These are phyloP conservation scores for Coemansia sp. DNA, from an alignment of 192 early-diverging fungal genomes.

Conservation along the genomic window DNA sequence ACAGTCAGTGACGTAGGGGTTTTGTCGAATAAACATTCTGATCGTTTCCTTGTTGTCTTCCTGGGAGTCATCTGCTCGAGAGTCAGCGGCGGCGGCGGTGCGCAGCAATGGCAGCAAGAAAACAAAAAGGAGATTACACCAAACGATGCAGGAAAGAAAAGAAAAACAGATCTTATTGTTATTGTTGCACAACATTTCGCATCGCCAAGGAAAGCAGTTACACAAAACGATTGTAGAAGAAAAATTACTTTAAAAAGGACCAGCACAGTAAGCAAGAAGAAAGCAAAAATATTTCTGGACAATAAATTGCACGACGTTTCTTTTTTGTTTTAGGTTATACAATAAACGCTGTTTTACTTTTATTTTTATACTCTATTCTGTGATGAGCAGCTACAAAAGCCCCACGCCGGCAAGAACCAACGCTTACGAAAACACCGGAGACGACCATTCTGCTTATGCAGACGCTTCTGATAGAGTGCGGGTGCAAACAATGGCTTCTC, in stretches of 20 bases:
- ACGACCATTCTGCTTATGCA: background rate
- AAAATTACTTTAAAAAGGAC: background rate
- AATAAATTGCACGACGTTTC: too few relatives aligned
- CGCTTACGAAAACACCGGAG: background rate
- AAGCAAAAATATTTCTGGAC: too few relatives aligned
- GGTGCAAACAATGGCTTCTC: background rate
- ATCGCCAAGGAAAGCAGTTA: background rate
- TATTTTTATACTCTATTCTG: background rate
- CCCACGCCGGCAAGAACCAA: background rate
- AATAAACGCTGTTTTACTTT: background rate
- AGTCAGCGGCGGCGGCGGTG: too few relatives aligned
- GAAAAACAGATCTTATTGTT: background rate
- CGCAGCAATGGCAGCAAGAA: too few relatives aligned
- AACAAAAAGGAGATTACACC: too few relatives aligned
- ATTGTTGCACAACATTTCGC: background rate
- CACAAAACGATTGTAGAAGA: background rate
- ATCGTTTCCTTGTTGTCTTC: too few relatives aligned
- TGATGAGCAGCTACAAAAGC: conserved; percentile 1
- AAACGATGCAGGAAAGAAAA: too few relatives aligned
- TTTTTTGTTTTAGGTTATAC: background rate
- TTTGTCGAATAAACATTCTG: background rate
- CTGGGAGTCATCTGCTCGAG: too few relatives aligned
- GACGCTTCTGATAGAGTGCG: background rate
- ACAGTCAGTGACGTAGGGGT: background rate
- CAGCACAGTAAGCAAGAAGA: background rate